Conservation (phyloP, 108 stramenopile species). For the Nannochloropsis salina region DNA sequence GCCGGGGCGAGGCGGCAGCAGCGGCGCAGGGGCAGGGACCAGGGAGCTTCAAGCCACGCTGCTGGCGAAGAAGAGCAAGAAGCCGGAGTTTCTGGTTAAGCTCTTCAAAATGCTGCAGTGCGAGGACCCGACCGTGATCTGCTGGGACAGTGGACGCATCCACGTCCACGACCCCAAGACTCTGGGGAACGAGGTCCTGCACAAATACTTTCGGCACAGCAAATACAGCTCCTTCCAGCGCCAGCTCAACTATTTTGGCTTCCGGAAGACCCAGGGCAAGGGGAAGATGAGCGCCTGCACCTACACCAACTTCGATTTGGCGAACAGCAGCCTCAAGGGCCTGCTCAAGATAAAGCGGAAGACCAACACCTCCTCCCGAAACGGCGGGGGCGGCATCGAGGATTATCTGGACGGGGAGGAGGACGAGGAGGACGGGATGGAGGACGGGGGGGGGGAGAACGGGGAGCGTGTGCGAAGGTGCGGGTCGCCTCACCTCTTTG, state of each 20-base stretch:
- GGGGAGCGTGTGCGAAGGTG: background rate
- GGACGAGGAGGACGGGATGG: background rate
- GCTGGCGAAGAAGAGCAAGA: background rate
- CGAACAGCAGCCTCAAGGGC: background rate
- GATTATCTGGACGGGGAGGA: background rate
- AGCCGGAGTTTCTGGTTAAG: background rate
- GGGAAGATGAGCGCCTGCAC: constrained; percentile 21
- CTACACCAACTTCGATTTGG: background rate
- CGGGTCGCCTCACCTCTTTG: background rate
- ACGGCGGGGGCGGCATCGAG: background rate
- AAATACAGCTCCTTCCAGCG: constrained; percentile 63
- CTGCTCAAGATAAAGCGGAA: constrained; percentile 13
- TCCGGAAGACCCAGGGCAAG: constrained; percentile 39
- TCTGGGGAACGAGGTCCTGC: constrained; percentile 27
- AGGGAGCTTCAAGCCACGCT: background rate
- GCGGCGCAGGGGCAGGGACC: background rate
- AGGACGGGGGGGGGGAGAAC: background rate
- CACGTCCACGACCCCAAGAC: constrained; percentile 37
- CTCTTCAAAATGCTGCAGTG: background rate
- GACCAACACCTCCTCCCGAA: background rate
- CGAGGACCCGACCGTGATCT: constrained; percentile 10
- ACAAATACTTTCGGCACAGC: constrained; percentile 47
- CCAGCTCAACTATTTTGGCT: constrained; percentile 58
- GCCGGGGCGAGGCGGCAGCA: background rate
- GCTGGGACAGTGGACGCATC: background rate